Evolutionary conservation across 495 filamentous ascomycete genomes (phyloP), one percentile per base, ranked within the genome.

Genomic region (Penicillium taxi): DNA sequence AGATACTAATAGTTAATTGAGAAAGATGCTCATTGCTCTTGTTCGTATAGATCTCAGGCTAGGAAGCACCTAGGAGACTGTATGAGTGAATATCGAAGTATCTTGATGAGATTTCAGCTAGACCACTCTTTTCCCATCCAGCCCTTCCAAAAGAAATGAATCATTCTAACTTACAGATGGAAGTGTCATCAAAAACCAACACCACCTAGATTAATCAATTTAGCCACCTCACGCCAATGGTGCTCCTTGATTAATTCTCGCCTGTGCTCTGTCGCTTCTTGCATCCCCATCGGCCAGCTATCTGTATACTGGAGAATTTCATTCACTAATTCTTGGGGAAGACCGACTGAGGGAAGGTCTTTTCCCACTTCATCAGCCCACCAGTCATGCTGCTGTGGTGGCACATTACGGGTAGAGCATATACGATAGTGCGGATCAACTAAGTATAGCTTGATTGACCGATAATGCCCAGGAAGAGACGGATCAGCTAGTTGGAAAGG

Each of bases 391-490:
- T 30, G 36, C 35, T 48, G 45, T 12, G 40, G 32, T 0, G 45
- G 45, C 3, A 48, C 40, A 27, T 48, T 44, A 0, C 32, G 35
- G 6, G 41, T 50, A 0, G 47, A 50, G 21, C 37, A 42, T 3
- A 50, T 37, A 3, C 37, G 47, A 24, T 45, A 45, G 31, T 42
- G 38, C 0, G 41, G 47, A 18, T 48, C 45, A 11, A 48, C 40
- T 4, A 48, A 17, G 13, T 17, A 17, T 6, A 30, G 15, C 7
- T 15, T 30, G 18, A 30, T 15, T 14, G 34, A 13, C 14, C 32
- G 15, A 42, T 17, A 7, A 24, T 39, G 14, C 35, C 21, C 14
- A 26, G 23, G 11, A 26, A 17, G 17, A 21, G 19, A 31, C 39
- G 24, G 8, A 37, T 24, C 25, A 26, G 16, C 24, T n/a, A 42